These are phyloP conservation scores for Camellia sinensis DNA, from an alignment of 148 eudicot species.

Conservation along the genomic window DNA sequence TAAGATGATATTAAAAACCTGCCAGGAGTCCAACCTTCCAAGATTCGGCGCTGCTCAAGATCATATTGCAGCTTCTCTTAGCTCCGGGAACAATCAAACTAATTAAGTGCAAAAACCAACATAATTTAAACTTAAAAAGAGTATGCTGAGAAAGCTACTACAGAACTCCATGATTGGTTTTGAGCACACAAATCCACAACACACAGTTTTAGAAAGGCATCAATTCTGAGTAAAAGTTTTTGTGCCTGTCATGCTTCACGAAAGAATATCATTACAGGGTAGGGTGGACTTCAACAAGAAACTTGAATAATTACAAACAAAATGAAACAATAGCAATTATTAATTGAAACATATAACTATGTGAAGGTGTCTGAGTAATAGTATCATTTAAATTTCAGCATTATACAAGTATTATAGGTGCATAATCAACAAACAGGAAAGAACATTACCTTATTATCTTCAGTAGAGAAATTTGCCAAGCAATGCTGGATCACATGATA, in stretches of 20 bases:
- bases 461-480: constrained; percentile 28
- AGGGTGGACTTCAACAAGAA: not conserved
- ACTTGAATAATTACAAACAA: not conserved
- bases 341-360: not conserved
- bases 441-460: constrained; percentile 36
- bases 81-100: not conserved
- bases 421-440: not conserved
- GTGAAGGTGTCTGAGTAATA: too few species aligned
- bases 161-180: not conserved
- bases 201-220: not conserved
- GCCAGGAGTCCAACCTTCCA: not conserved
- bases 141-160: not conserved
- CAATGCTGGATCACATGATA: constrained; percentile 45
- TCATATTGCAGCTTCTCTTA: not conserved
- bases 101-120: not conserved
- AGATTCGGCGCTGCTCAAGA: not conserved
- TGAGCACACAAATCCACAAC: not conserved
- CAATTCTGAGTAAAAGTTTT: not conserved
- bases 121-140: not conserved
- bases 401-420: not conserved
- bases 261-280: not conserved
- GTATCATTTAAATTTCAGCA: not conserved
- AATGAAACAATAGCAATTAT: not conserved
- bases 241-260: not conserved
- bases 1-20: not conserved